phyloP scores from a whole-genome alignment of 108 stramenopile genomes.

The Parietichytrium sp. region DNA sequence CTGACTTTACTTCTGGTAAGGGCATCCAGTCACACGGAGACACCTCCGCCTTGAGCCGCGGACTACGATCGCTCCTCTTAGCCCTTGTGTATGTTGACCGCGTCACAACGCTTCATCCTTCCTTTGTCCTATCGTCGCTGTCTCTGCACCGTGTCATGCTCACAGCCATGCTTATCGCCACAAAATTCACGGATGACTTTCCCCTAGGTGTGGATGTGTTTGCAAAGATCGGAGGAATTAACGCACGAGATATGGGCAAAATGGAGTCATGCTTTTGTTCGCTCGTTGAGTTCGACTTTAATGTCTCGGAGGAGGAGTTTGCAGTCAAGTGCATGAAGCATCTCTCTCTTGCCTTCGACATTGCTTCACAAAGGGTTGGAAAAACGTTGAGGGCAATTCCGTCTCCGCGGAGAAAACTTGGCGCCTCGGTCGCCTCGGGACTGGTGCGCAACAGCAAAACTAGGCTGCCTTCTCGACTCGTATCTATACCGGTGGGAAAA shows the following conservation, averaged over 20 bases:
- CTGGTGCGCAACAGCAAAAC: no score
- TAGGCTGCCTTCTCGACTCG: no score
- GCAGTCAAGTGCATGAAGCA: neutral
- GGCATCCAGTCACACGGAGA: neutral
- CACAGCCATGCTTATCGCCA: neutral
- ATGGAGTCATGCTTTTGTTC: conserved; percentile 5
- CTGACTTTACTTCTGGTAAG: neutral
- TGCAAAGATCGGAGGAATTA: neutral
- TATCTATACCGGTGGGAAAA: no score
- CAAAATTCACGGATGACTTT: conserved; percentile 24
- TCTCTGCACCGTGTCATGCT: conserved; percentile 13
- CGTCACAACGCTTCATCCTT: neutral
- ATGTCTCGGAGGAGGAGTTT: neutral
- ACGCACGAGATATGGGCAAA: neutral
- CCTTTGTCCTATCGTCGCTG: neutral
- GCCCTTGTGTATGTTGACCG: conserved; percentile 15
- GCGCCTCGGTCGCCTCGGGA: no score
- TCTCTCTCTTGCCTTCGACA: neutral
- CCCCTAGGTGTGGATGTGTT: neutral
- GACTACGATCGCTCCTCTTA: conserved; percentile 1
- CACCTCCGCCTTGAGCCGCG: neutral
- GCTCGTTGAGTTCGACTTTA: neutral
- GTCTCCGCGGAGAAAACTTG: no score
- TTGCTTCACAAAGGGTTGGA: neutral
- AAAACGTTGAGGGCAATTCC: no score